Percentiles rank a stretch among this genome's conserved stretches.
phyloP scores from a whole-genome alignment of 116 monocot species.

The Iris pallida region DNA sequence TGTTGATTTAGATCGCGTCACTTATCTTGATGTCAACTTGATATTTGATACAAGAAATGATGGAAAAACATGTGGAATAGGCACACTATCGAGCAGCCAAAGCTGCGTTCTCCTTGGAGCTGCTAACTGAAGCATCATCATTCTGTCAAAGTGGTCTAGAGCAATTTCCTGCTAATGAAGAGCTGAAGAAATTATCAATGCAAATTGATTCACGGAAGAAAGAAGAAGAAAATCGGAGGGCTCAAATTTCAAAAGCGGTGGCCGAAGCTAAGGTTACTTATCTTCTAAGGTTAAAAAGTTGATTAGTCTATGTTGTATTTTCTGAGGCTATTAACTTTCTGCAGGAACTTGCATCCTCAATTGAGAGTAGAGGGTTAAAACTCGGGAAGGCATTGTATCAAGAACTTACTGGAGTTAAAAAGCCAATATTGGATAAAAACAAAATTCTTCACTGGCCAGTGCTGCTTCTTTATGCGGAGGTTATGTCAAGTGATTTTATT shows the following conservation, averaged over 20 bases:
- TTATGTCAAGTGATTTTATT: constrained; percentile 96
- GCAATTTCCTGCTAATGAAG: constrained; percentile 63
- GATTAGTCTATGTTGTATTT: background rate
- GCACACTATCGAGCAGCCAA: constrained; percentile 91
- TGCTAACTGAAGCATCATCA: constrained; percentile 56
- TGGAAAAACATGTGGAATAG: constrained; percentile 28
- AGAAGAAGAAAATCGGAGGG: constrained; percentile 43
- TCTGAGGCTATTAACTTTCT: background rate
- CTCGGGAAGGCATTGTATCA: constrained; percentile 75
- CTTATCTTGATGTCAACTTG: background rate
- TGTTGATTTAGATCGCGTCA: background rate
- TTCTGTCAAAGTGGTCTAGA: constrained; percentile 70
- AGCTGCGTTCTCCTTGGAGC: constrained; percentile 61
- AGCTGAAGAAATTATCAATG: constrained; percentile 52
- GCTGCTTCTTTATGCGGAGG: constrained; percentile 96
- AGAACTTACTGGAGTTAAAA: constrained; percentile 74
- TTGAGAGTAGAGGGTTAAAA: constrained; percentile 72
- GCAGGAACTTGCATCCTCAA: constrained; percentile 57
- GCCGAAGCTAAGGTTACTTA: constrained; percentile 64
- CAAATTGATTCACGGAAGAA: constrained; percentile 48
- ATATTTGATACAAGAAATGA: constrained; percentile 1
- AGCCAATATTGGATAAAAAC: constrained; percentile 57
- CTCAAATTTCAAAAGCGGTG: constrained; percentile 45
- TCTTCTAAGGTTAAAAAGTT: background rate
- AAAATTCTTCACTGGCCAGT: constrained; percentile 90